Base-by-base conservation (phyloP, 2,329 filamentous ascomycete genomes). In the Botrytis elliptica region DNA sequence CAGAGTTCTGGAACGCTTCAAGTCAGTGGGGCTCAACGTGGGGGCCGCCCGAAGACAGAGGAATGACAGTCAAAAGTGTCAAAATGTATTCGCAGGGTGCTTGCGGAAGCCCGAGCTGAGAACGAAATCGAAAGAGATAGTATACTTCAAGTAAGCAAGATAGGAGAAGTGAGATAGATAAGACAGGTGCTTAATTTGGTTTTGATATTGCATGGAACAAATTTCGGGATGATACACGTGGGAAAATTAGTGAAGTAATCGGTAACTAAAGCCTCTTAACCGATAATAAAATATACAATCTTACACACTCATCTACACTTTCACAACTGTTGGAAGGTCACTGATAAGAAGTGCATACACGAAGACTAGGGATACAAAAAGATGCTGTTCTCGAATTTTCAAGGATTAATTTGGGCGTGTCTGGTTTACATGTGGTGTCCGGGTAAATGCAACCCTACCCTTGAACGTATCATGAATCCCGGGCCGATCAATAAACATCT, bases 11-110 rank as follows among this genome's bases (percentile, higher is more conserved):
- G 83, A 80, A 80, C 42, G 83, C 82, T 4, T 79, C 79, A 38
- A 76, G 78, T 73, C 74, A 80, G 49, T 87, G 86, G 85, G 80
- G 84, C 25, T 84, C 84, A 3, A 86, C 84, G n/a, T 87, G 86
- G 86, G 75, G 76, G 8, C 55, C 72, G 20, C 75, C 72, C 12
- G 75, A 74, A 52, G 73, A 72, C 22, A 69, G 75, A 55, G 73
- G 74, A n/a, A 74, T 77, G 75, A 76, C 73, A 22, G 64, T 77
- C 18, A 76, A 77, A 60, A 76, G 73, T 63, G 75, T 76, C 25
- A 76, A 75, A 52, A 76, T 77, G 75, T 77, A 71, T 59, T 67
- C 69, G 36, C 59, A 57, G n/a, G 74, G 74, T 38, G 22, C 57
- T 9, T 75, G 74, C 62, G 74, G 74, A 65, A 49, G 60, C 25